phyloP scores from a whole-genome alignment of 2,329 filamentous ascomycete species.

The Nemania sp. region DNA sequence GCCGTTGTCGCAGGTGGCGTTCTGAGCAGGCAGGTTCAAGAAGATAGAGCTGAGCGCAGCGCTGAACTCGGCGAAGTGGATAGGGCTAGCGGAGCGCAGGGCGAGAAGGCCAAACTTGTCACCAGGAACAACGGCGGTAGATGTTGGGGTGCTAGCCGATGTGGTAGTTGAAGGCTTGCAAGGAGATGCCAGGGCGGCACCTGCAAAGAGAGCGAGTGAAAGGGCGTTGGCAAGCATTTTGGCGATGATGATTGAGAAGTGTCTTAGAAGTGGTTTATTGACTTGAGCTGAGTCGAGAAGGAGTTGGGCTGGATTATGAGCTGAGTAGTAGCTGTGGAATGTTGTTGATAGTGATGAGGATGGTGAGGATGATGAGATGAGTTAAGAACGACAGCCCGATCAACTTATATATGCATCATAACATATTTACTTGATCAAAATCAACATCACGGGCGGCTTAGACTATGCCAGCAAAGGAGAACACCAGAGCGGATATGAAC shows the following conservation, averaged over 20 bases:
- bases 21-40: slow-evolving; percentile 58
- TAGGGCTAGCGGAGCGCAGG: slow-evolving; percentile 60
- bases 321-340: background rate
- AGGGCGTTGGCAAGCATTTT: slow-evolving; percentile 63
- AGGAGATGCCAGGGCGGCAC: slow-evolving; percentile 46
- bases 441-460: background rate
- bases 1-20: slow-evolving; percentile 61
- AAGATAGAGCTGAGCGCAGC: slow-evolving; percentile 60
- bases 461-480: background rate
- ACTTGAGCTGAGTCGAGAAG: background rate
- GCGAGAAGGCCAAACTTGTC: slow-evolving; percentile 62
- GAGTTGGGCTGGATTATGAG: background rate
- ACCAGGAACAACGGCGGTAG: slow-evolving; percentile 41
- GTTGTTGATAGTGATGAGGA: background rate
- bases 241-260: background rate
- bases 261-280: background rate
- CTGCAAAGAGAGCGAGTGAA: slow-evolving; percentile 57
- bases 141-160: slow-evolving; percentile 29
- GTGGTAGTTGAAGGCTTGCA: background rate
- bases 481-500: background rate
- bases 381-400: background rate
- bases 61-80: slow-evolving; percentile 61
- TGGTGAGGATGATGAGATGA: background rate
- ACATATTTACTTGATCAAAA: background rate
- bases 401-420: background rate